Evolutionary conservation across 768 basidiomycete species (phyloP), one percentile per base, ranked within the genome.

Genomic region (Leccinum variicolor): DNA sequence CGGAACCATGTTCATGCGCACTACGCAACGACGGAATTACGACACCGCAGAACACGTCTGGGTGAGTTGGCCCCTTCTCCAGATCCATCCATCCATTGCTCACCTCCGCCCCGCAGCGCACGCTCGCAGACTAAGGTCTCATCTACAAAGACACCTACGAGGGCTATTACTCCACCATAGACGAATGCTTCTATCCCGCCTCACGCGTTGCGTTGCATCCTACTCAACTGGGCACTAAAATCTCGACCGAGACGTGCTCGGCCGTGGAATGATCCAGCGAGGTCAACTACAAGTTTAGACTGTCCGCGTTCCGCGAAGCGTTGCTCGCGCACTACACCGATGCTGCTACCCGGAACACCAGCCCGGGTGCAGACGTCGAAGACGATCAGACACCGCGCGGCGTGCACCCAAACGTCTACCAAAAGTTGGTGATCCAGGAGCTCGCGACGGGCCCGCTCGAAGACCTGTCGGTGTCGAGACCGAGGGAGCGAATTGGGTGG

Each of bases 161-260:
- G 13, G 94, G 94, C 45, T 95, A 92, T 88, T 96, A 97, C 68
- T 92, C 92, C 52, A 79, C 95, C 45, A 90, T 91, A 3, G 94
- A 97, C 72, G 94, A 96, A 73, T 90, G 86, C 54, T 97, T 94
- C 74, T 94, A 94, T 66, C 71, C 63, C 56, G 68, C 61, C 23
- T 67, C 69, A 1, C 67, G 70, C 21, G 54, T 69, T 64, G 54
- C 63, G 59, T 45, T 59, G 31, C 66, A 63, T 55, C 63, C 59
- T 15, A 70, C 55, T 15, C 63, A 48, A 5, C 63, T 62, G 23
- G 54, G 66, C 50, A 65, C 64, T 28, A 64, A 65, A 31, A 69
- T 87, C 19, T 81, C 93, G 4, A 79, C 79, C 4, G 92, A 95
- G 66, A 91, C 90, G 0, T 87, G 90, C 1, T 83, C 87, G 0